Conservation (phyloP, 1,284 basidiomycete genomes). For the Xanthoconium separans region DNA sequence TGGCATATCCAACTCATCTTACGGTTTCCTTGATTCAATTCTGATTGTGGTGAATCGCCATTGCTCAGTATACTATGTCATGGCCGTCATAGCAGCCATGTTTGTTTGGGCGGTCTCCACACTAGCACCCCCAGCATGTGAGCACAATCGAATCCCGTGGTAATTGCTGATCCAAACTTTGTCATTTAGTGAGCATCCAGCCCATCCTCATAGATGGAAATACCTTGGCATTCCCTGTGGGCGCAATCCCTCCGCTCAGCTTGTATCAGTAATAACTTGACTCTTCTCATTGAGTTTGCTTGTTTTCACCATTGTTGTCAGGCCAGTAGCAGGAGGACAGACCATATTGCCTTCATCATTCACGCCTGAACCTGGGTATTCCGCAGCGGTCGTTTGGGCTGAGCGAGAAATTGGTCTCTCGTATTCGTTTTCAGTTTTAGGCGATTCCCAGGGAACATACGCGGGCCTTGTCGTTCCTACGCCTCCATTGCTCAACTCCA, state of each 20-base stretch:
- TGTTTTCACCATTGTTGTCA: not conserved
- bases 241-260: constrained; percentile 11
- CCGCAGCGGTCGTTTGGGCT: constrained; percentile 13
- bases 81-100: constrained; percentile 2
- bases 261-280: constrained; percentile 11
- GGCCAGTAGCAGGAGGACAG: constrained; percentile 5
- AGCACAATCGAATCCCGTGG: not conserved
- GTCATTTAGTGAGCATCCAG: constrained; percentile 9
- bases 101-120: constrained; percentile 10
- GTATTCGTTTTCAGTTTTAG: constrained; percentile 7
- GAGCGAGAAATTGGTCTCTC: constrained; percentile 9
- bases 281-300: too few species aligned
- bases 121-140: constrained; percentile 9
- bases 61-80: constrained; percentile 10
- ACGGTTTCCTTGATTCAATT: constrained; percentile 7
- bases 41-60: not conserved
- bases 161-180: not conserved
- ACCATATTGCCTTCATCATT: not conserved
- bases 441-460: constrained; percentile 13
- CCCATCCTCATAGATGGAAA: constrained; percentile 10
- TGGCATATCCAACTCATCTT: constrained; percentile 16
- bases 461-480: constrained; percentile 9
- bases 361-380: constrained; percentile 9
- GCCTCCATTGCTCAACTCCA: constrained; percentile 7
- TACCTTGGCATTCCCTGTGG: constrained; percentile 9